Evolutionary conservation across 2,329 filamentous ascomycete species (phyloP).

Genomic region (Aureobasidium sp.): DNA sequence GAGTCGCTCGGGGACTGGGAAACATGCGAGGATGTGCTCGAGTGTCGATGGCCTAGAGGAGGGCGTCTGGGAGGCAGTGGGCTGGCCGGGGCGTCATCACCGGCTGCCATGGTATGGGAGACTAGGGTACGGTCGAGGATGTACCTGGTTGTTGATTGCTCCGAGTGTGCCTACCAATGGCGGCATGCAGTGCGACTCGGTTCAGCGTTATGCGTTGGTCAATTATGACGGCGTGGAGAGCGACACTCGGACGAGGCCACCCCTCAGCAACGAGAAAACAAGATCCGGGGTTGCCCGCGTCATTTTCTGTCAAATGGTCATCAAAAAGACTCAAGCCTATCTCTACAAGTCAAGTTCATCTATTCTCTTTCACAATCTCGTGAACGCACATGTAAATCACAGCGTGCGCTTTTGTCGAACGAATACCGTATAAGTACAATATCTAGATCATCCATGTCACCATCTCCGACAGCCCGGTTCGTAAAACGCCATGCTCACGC

Average conservation of each 20-base stretch:
- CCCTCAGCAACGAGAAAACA: neutral
- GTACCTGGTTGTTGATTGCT: slow-evolving; percentile 4
- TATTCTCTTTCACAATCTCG: neutral
- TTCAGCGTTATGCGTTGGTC: neutral
- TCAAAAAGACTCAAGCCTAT: neutral
- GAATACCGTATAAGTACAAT: neutral
- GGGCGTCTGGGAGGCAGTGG: slow-evolving; percentile 28
- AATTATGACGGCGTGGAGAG: neutral
- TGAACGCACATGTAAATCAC: neutral
- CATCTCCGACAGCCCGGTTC: neutral
- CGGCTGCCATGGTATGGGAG: neutral
- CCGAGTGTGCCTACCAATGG: neutral
- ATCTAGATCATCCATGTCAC: neutral
- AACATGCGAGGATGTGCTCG: slow-evolving; percentile 30
- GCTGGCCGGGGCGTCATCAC: slow-evolving; percentile 6
- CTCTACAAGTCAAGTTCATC: neutral
- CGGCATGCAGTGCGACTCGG: neutral
- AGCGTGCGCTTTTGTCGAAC: neutral
- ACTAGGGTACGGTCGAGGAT: neutral
- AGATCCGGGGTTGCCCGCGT: neutral
- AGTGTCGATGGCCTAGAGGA: slow-evolving; percentile 29
- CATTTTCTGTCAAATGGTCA: slow-evolving; percentile 3
- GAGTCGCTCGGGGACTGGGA: slow-evolving; percentile 29
- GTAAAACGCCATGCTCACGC: neutral
- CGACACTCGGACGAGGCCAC: neutral